Percentiles rank a stretch among this genome's conserved stretches.
phyloP scores from a whole-genome alignment of 768 basidiomycete genomes.

The Boletus sensibilis region DNA sequence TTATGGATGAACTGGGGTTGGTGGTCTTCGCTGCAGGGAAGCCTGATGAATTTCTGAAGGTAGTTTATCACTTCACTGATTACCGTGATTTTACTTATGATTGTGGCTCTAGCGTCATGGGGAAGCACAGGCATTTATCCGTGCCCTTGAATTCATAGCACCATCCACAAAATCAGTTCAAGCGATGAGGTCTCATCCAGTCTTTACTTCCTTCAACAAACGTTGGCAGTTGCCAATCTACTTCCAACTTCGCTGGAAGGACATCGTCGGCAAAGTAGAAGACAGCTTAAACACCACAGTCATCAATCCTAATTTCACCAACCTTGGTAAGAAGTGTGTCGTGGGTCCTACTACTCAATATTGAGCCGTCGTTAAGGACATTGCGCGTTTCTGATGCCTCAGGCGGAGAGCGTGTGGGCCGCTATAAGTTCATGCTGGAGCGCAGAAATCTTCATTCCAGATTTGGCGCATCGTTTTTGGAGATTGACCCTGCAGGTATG shows the following conservation, averaged over 20 bases:
- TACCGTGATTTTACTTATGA: not conserved
- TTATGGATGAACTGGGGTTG: slow-evolving; percentile 82
- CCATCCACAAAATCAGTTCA: slow-evolving; percentile 71
- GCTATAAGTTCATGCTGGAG: slow-evolving; percentile 85
- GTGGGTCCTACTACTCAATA: not conserved
- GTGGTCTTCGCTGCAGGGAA: slow-evolving; percentile 89
- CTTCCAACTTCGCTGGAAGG: slow-evolving; percentile 97
- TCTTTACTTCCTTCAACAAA: slow-evolving; percentile 70
- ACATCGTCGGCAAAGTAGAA: slow-evolving; percentile 79
- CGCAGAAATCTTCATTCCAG: slow-evolving; percentile 78
- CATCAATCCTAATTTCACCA: slow-evolving; percentile 37
- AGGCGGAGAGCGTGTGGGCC: slow-evolving; percentile 66
- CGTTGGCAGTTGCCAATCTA: slow-evolving; percentile 97
- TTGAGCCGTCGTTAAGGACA: slow-evolving; percentile 18
- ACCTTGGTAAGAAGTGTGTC: slow-evolving; percentile 39
- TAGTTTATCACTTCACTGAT: slow-evolving; percentile 33
- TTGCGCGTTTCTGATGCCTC: slow-evolving; percentile 52
- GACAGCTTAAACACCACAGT: slow-evolving; percentile 49
- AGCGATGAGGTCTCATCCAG: slow-evolving; percentile 68
- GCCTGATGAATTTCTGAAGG: slow-evolving; percentile 87
- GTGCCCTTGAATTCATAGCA: slow-evolving; percentile 77
- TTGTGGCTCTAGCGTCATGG: slow-evolving; percentile 66
- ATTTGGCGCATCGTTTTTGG: slow-evolving; percentile 87
- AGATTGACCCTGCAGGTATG: slow-evolving; percentile 82
- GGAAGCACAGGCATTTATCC: slow-evolving; percentile 78